phyloP scores from a whole-genome alignment of 2,329 filamentous ascomycete genomes.

The Sclerotinia nivalis region DNA sequence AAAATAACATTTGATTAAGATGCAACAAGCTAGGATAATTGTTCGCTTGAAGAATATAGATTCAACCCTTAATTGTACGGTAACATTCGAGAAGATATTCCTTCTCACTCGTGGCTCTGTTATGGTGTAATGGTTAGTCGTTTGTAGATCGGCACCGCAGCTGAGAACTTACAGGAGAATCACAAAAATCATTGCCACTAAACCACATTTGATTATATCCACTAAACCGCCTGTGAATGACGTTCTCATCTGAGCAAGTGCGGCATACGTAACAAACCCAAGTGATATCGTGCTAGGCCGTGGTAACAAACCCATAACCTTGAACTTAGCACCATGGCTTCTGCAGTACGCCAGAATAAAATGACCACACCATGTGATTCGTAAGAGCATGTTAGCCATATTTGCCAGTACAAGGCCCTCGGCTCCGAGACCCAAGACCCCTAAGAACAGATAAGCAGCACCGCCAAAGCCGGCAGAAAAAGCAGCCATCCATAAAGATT shows the following conservation, averaged over 20 bases:
- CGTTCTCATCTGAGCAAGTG: conserved; percentile 42
- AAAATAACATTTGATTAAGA: conserved; percentile 87
- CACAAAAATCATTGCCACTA: conserved; percentile 53
- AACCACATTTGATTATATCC: conserved; percentile 50
- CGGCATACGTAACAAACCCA: conserved; percentile 48
- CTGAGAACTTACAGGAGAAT: conserved; percentile 57
- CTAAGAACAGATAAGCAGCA: conserved; percentile 73
- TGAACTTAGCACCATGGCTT: conserved; percentile 47
- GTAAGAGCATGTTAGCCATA: conserved; percentile 81
- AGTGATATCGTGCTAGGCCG: conserved; percentile 47
- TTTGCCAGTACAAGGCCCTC: conserved; percentile 84
- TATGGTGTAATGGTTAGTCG: conserved; percentile 24
- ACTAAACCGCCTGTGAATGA: conserved; percentile 36
- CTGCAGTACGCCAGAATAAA: conserved; percentile 71
- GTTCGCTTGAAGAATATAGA: conserved; percentile 10
- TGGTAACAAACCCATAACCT: conserved; percentile 48
- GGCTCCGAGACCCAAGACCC: conserved; percentile 69
- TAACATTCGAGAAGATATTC: conserved; percentile 55
- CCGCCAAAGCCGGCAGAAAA: conserved; percentile 77
- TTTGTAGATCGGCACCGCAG: conserved; percentile 5
- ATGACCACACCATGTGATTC: conserved; percentile 75
- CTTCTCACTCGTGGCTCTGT: conserved; percentile 56
- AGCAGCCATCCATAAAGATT: conserved; percentile 79
- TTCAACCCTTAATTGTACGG: conserved; percentile 45
- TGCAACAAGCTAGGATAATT: conserved; percentile 8